Evolutionary conservation across 208 protist species (phyloP).

Genomic region (Zelonia costaricensis): DNA sequence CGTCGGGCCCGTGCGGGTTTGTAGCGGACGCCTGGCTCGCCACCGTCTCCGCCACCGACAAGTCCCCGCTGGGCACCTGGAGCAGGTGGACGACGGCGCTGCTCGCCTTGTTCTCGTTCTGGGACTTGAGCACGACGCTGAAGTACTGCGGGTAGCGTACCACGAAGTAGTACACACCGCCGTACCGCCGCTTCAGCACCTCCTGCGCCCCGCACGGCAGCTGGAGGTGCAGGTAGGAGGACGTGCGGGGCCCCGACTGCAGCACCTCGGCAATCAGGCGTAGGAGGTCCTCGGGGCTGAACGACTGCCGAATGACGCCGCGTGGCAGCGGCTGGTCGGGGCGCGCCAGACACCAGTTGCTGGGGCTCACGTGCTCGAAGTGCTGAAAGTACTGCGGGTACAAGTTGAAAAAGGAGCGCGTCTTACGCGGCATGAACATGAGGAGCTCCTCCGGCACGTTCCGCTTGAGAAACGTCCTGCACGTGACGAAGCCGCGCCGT

Average conservation of each 20-base stretch:
- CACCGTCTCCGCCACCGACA: slow-evolving; percentile 22
- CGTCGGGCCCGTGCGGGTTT: slow-evolving; percentile 13
- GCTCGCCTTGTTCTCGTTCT: slow-evolving; percentile 61
- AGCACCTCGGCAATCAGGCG: slow-evolving; percentile 76
- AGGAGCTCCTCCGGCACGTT: slow-evolving; percentile 76
- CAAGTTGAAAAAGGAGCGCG: slow-evolving; percentile 80
- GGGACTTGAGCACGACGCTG: slow-evolving; percentile 71
- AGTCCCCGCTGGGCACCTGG: slow-evolving; percentile 43
- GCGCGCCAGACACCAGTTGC: slow-evolving; percentile 67
- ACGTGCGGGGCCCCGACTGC: slow-evolving; percentile 46
- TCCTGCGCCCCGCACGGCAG: slow-evolving; percentile 82
- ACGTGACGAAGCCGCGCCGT: slow-evolving; percentile 58
- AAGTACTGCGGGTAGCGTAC: slow-evolving; percentile 80
- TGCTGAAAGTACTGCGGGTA: slow-evolving; percentile 88
- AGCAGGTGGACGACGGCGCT: slow-evolving; percentile 79
- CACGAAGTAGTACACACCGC: slow-evolving; percentile 79
- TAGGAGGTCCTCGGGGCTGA: slow-evolving; percentile 80
- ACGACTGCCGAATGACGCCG: slow-evolving; percentile 79
- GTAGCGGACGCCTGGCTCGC: slow-evolving; percentile 2
- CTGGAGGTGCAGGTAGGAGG: slow-evolving; percentile 56
- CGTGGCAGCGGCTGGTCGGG: slow-evolving; percentile 78
- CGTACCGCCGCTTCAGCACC: slow-evolving; percentile 64
- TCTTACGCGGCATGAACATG: slow-evolving; percentile 63
- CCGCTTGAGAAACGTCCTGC: slow-evolving; percentile 67
- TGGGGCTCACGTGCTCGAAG: slow-evolving; percentile 81